Conservation (phyloP, 352 stramenopile genomes). For the Globisporangium okanoganense region DNA sequence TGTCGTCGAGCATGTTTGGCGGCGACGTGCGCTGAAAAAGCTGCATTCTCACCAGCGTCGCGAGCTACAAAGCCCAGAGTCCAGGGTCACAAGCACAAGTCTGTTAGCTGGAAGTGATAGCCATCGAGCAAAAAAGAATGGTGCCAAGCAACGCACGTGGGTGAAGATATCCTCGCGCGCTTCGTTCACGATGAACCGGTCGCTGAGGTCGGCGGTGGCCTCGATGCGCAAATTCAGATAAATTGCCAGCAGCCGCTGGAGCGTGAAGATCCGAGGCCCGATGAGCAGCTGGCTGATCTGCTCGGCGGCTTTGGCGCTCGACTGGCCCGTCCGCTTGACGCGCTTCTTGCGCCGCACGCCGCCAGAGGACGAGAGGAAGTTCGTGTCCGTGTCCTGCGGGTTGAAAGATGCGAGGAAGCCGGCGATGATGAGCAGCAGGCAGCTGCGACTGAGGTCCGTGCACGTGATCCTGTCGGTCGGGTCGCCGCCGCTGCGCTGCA, state of each 20-base stretch:
- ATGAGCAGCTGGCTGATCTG: slow-evolving; percentile 61
- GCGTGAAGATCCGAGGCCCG: slow-evolving; percentile 66
- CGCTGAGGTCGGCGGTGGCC: slow-evolving; percentile 26
- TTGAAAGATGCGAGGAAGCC: slow-evolving; percentile 80
- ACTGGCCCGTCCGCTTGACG: slow-evolving; percentile 29
- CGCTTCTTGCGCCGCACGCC: slow-evolving; percentile 50
- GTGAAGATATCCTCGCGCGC: slow-evolving; percentile 75
- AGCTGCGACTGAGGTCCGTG: slow-evolving; percentile 57
- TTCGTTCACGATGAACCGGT: slow-evolving; percentile 19
- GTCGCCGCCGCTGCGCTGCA: slow-evolving; percentile 21
- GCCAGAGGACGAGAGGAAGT: slow-evolving; percentile 66
- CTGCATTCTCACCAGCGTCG: slow-evolving; percentile 71
- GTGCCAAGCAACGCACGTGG: slow-evolving; percentile 36
- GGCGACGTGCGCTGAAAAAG: slow-evolving; percentile 73
- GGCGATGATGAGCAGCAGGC: slow-evolving; percentile 67
- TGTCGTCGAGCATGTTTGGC: slow-evolving; percentile 64
- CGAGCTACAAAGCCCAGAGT: slow-evolving; percentile 31
- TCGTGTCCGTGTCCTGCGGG: slow-evolving; percentile 63
- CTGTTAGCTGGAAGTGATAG: background rate
- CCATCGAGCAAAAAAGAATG: background rate
- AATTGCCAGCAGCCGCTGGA: slow-evolving; percentile 73
- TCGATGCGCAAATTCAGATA: slow-evolving; percentile 68
- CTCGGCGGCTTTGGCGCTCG: slow-evolving; percentile 26
- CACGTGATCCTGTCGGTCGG: slow-evolving; percentile 47
- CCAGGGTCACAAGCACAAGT: background rate